These are phyloP conservation scores for Candida nanaspora DNA, from an alignment of 805 yeast genomes.

Conservation along the genomic window DNA sequence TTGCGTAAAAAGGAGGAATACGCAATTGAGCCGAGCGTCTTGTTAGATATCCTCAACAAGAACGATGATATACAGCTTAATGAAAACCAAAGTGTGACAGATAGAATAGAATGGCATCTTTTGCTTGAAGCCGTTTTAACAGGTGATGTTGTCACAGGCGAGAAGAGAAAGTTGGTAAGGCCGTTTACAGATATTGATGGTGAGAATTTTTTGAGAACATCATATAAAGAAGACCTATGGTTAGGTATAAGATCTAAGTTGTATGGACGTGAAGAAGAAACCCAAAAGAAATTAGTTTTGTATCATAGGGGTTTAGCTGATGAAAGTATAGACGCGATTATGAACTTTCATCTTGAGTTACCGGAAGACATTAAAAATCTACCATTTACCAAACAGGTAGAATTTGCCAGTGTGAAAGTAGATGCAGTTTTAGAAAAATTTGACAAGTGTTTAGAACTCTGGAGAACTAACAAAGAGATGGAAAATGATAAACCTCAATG, in stretches of 20 bases:
- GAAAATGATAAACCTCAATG: constrained; percentile 68
- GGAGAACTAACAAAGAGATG: constrained; percentile 80
- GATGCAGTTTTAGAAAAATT: constrained; percentile 49
- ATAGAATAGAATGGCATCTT: constrained; percentile 92
- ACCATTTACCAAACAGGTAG: constrained; percentile 17
- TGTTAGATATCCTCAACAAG: constrained; percentile 23
- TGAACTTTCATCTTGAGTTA: constrained; percentile 52
- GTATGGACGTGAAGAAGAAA: constrained; percentile 72
- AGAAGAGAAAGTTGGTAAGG: constrained; percentile 68
- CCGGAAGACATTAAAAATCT: constrained; percentile 19
- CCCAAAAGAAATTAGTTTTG: constrained; percentile 63
- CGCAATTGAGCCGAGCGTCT: constrained; percentile 27
- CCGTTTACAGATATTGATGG: constrained; percentile 32
- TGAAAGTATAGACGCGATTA: constrained; percentile 59
- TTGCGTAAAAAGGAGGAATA: constrained; percentile 27
- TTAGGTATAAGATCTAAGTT: constrained; percentile 77
- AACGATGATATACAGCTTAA: constrained; percentile 29
- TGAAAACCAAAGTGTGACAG: constrained; percentile 38
- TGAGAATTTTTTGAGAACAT: constrained; percentile 44
- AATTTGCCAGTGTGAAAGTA: constrained; percentile 42
- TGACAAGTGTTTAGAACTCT: constrained; percentile 63
- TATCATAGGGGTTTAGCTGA: constrained; percentile 69
- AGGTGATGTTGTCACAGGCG: constrained; percentile 90
- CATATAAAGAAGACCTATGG: constrained; percentile 75
- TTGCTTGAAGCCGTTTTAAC: constrained; percentile 86